phyloP scores from a whole-genome alignment of 116 monocot species.

The Papilionanthe hybrid region DNA sequence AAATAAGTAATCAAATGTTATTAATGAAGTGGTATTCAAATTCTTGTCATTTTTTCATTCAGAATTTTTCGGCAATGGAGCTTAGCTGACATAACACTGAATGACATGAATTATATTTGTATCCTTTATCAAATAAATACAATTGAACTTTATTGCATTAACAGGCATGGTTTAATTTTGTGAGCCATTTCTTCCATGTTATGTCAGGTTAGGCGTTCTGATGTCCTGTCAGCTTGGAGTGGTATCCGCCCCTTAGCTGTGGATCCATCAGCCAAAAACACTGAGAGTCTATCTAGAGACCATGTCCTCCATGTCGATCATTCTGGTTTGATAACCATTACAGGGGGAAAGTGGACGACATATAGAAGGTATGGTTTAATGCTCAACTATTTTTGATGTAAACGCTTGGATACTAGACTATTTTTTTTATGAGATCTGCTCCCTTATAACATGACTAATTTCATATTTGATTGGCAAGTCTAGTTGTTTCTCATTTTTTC shows the following conservation, averaged over 20 bases:
- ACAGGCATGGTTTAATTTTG: background rate
- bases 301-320: constrained; percentile 87
- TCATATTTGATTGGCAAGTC: background rate
- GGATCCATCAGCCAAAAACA: constrained; percentile 91
- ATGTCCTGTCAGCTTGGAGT: constrained; percentile 99
- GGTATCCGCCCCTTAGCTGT: constrained; percentile 90
- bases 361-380: constrained; percentile 66
- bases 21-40: background rate
- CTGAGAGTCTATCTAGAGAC: constrained; percentile 95
- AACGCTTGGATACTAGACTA: background rate
- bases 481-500: background rate
- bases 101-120: too few species aligned
- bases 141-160: background rate
- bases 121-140: background rate
- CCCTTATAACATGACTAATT: background rate
- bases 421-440: background rate
- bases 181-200: background rate
- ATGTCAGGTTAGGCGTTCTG: constrained; percentile 72
- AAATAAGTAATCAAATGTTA: background rate
- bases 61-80: background rate
- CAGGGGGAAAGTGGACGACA: constrained; percentile 99
- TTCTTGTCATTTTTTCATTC: background rate
- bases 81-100: background rate
- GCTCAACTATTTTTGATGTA: background rate
- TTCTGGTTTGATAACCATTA: constrained; percentile 93